These are phyloP conservation scores for Wickerhamomyces silvicola DNA, from an alignment of 805 yeast genomes.

Conservation along the genomic window DNA sequence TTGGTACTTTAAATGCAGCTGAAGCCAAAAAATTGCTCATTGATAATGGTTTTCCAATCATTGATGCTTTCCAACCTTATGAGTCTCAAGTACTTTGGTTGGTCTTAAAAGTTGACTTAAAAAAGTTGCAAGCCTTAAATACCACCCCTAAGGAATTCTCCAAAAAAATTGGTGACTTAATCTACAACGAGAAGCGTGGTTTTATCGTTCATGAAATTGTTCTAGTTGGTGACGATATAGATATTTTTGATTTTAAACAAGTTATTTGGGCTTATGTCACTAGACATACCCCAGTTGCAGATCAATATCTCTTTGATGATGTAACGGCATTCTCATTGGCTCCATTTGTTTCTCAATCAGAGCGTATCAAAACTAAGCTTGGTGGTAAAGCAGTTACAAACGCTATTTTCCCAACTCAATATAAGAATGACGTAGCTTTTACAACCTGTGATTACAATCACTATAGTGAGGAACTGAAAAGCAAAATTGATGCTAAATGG, in stretches of 20 bases:
- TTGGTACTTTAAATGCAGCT: constrained; percentile 21
- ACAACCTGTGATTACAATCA: constrained; percentile 17
- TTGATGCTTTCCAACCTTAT: constrained; percentile 23
- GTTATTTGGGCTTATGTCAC: constrained; percentile 25
- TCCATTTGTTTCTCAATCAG: constrained; percentile 17
- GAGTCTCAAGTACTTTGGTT: constrained; percentile 23
- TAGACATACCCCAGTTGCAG: constrained; percentile 22
- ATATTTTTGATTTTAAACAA: constrained; percentile 21
- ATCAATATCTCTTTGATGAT: constrained; percentile 16
- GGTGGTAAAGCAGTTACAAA: constrained; percentile 24
- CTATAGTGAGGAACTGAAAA: constrained; percentile 4
- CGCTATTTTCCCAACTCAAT: constrained; percentile 20
- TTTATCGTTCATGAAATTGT: constrained; percentile 21
- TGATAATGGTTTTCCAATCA: constrained; percentile 10
- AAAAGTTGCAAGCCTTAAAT: constrained; percentile 17
- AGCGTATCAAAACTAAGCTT: constrained; percentile 7
- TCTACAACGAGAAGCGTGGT: constrained; percentile 13
- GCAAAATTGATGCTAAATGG: constrained; percentile 7
- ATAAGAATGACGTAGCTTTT: constrained; percentile 12
- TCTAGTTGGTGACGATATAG: constrained; percentile 24
- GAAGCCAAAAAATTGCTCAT: constrained; percentile 10
- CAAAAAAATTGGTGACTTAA: constrained; percentile 17
- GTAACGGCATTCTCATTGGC: constrained; percentile 19
- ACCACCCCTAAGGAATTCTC: constrained; percentile 15
- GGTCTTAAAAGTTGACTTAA: constrained; percentile 17